A percentile compares a stretch with the other conserved stretches of the same genome.
Conservation (phyloP, 139 green algal genomes). For the Haematococcus lacustris region DNA sequence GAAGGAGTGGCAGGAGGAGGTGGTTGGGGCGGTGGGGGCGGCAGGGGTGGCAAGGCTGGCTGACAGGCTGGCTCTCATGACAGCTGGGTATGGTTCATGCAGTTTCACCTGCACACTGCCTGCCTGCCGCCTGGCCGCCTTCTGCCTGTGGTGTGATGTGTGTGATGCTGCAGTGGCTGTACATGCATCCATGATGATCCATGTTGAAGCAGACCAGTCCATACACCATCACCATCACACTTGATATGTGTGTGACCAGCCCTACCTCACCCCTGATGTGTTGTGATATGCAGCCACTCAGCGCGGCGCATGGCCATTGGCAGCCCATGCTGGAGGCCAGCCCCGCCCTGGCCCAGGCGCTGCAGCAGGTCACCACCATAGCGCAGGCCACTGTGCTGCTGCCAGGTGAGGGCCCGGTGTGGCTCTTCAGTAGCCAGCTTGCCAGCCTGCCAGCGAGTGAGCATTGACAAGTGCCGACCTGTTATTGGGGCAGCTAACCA, state of each 20-base stretch:
- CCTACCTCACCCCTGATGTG: slow-evolving; percentile 1
- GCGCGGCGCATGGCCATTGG: slow-evolving; percentile 44
- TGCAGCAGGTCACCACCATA: slow-evolving; percentile 75
- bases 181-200: slow-evolving; percentile 3
- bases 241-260: not conserved
- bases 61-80: too few species aligned
- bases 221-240: too few species aligned
- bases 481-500: too few species aligned
- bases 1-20: not conserved
- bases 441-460: too few species aligned
- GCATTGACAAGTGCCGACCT: too few species aligned
- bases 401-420: slow-evolving; percentile 7
- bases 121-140: not conserved
- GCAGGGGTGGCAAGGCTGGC: not conserved
- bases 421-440: not conserved
- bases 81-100: too few species aligned
- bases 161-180: not conserved
- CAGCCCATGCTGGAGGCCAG: slow-evolving; percentile 56
- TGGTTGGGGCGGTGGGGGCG: too few species aligned
- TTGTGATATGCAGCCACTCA: slow-evolving; percentile 22
- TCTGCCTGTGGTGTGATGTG: not conserved
- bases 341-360: slow-evolving; percentile 45
- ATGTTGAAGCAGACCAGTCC: too few species aligned
- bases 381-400: slow-evolving; percentile 61
- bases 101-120: not conserved